These are phyloP conservation scores for Xylaria telfairii DNA, from an alignment of 495 filamentous ascomycete species.

Conservation along the genomic window DNA sequence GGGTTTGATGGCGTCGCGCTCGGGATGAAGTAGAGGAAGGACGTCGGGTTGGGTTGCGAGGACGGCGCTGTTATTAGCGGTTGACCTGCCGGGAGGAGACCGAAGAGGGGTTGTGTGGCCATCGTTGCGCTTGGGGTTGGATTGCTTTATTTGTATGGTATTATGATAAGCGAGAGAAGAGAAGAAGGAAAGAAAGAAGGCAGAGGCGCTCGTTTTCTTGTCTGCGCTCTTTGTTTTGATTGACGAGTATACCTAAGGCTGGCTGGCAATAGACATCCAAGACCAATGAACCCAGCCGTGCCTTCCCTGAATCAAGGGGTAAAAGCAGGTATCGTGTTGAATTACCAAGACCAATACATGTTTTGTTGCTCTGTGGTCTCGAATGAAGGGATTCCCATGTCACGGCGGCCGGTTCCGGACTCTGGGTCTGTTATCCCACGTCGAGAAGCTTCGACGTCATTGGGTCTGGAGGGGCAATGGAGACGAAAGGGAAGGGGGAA, in stretches of 20 bases:
- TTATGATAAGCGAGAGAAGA: not conserved
- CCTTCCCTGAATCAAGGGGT: not conserved
- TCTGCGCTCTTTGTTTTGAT: not conserved
- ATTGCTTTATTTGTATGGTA: not conserved
- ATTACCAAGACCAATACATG: not conserved
- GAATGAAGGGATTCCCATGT: not conserved
- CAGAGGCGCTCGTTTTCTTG: not conserved
- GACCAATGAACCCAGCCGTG: not conserved
- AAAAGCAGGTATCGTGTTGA: not conserved
- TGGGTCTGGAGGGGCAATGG: conserved; percentile 4
- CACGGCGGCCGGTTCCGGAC: not conserved
- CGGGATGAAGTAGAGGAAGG: conserved; percentile 55
- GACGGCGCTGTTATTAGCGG: conserved; percentile 52
- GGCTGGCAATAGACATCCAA: not conserved
- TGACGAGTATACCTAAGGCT: not conserved
- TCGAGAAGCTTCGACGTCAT: conserved; percentile 31
- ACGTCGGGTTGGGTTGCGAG: conserved; percentile 43
- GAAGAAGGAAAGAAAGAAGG: not conserved
- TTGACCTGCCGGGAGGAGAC: conserved; percentile 58
- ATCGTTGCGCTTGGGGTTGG: conserved; percentile 16
- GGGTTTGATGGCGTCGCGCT: conserved; percentile 30
- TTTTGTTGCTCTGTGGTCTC: not conserved
- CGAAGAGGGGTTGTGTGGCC: conserved; percentile 46
- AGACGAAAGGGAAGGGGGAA: too few relatives aligned
- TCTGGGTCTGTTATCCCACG: not conserved